Conservation (phyloP, 768 basidiomycete genomes). For the Obba rivulosa region DNA sequence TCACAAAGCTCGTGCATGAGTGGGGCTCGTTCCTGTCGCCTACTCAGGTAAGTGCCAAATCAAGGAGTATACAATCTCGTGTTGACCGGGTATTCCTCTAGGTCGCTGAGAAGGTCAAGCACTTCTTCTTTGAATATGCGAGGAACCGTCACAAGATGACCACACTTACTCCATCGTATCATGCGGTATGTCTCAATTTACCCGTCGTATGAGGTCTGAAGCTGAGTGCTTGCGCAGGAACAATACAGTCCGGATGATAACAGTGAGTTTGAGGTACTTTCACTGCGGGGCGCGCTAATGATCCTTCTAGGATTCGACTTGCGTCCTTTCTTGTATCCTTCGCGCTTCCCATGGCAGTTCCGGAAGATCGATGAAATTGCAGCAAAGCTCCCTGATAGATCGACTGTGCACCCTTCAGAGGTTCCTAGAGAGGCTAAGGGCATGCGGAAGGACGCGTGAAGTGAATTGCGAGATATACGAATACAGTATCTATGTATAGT, state of each 20-base stretch:
- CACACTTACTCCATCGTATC: conserved; percentile 88
- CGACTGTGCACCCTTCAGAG: conserved; percentile 20
- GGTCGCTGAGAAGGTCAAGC: conserved; percentile 97
- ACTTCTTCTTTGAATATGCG: conserved; percentile 96
- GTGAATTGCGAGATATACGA: conserved; percentile 10
- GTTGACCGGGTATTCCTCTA: conserved; percentile 23
- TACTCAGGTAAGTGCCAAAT: conserved; percentile 47
- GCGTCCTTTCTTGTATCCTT: conserved; percentile 93
- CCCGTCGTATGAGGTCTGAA: neutral
- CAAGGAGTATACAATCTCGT: neutral
- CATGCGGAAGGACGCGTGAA: conserved; percentile 8
- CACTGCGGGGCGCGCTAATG: conserved; percentile 7
- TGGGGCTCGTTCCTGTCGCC: conserved; percentile 90
- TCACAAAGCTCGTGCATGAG: conserved; percentile 89
- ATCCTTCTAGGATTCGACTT: conserved; percentile 76
- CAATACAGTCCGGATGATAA: conserved; percentile 97
- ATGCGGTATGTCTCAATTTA: conserved; percentile 59
- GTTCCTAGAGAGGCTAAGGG: too few species aligned
- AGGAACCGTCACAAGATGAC: conserved; percentile 99
- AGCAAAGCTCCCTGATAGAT: conserved; percentile 67
- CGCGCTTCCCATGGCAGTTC: conserved; percentile 96
- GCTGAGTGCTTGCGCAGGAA: conserved; percentile 49
- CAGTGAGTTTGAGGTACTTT: conserved; percentile 43
- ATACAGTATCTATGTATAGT: neutral
- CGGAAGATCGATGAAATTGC: conserved; percentile 89